Conservation (phyloP, 2,329 filamentous ascomycete genomes). For the Thielaviopsis populi region DNA sequence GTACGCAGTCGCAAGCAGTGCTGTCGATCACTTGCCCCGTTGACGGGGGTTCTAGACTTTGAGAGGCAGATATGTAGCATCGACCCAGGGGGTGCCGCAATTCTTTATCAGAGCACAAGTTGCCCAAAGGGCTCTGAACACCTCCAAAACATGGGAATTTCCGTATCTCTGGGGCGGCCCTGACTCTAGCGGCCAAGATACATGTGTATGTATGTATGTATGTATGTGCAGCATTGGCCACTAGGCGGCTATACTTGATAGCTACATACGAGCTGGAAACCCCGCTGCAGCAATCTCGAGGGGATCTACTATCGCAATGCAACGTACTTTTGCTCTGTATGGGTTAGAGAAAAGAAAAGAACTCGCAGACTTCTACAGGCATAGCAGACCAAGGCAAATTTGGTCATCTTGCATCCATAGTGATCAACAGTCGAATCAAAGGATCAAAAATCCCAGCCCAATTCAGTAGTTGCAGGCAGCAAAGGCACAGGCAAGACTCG, state of each 20-base stretch:
- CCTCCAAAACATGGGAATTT: constrained; percentile 1
- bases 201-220: neutral
- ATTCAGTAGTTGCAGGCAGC: no score
- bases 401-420: neutral
- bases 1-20: neutral
- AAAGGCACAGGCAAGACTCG: neutral
- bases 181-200: neutral
- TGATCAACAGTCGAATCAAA: no score
- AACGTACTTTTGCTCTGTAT: neutral
- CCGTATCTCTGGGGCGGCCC: neutral
- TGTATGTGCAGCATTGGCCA: no score
- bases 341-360: neutral
- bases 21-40: neutral
- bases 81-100: neutral
- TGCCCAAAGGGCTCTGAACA: neutral
- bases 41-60: neutral
- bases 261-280: no score
- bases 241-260: no score
- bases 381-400: no score
- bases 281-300: neutral
- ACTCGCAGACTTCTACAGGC: neutral
- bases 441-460: neutral
- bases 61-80: neutral
- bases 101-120: neutral
- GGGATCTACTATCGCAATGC: neutral